Base-by-base conservation (phyloP, 495 filamentous ascomycete genomes). In the Parathielavia appendiculata region DNA sequence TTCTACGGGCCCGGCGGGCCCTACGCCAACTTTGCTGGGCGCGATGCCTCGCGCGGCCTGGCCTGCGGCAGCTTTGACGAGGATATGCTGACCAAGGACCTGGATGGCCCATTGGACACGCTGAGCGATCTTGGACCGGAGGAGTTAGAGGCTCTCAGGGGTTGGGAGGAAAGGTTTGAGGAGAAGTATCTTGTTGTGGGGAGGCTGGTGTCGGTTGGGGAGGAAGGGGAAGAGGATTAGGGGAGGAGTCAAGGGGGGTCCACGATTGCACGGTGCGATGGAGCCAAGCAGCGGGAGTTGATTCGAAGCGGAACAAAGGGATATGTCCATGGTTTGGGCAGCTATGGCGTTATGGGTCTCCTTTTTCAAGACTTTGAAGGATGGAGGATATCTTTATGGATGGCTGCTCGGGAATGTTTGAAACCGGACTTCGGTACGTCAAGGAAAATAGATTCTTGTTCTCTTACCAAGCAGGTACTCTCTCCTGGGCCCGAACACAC, bases 161-260 rank as follows among this genome's bases (percentile, higher is more conserved):
- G 87, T 8, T 98, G 93, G 93, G 91, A 96, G 75, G 90, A 91
- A 67, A 80, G 91, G 59, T 98, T 98, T 76, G 72, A 74, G 35
- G 90, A 92, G 73, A 98, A 98, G 77, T 98, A 98, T 73, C 73
- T 96, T 35, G 81, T 97, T 11, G 90, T 98, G 17, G 93, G 93
- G n/a, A 88, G 83, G 75, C 71, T 98, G 66, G 91, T 97, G 14
- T 63, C 75, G 17, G 69, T 68, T 56, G 72, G 68, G 4, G 72
- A 78, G 49, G 72, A 72, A 52, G 54, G 64, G 16, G 59, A 63
- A 58, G 62, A 30, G 51, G 54, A 63, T 39, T 40, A 20, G 17
- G 12, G 45, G 12, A 43, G 45, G 46, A 17, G n/a, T 5, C 26
- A 14, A 43, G 17, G 17, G 14, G 40, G 17, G 40, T n/a, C 1